Conservation (phyloP, 139 green algal genomes). For the Haematococcus sp. region DNA sequence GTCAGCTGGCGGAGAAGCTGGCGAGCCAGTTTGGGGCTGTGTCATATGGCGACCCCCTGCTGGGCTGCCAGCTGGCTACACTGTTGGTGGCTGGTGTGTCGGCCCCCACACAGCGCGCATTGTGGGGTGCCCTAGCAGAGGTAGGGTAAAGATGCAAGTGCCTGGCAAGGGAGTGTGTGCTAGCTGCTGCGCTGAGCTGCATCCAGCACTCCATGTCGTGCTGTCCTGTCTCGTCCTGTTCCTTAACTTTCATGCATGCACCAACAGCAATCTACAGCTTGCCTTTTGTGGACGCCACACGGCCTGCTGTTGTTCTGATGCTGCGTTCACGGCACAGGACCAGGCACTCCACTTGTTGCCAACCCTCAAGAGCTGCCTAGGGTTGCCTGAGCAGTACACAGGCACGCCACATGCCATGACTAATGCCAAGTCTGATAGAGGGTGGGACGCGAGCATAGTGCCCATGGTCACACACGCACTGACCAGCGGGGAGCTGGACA, state of each 20-base stretch:
- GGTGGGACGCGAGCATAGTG: constrained; percentile 23
- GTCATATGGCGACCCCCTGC: constrained; percentile 58
- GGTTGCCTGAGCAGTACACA: constrained; percentile 16
- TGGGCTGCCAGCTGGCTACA: constrained; percentile 37
- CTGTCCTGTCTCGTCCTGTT: too few species aligned
- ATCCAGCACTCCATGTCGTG: too few species aligned
- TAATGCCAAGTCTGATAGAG: background rate
- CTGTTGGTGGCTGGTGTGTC: constrained; percentile 30
- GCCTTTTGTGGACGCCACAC: too few species aligned
- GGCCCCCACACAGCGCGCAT: constrained; percentile 38
- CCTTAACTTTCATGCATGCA: too few species aligned
- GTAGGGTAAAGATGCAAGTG: too few species aligned
- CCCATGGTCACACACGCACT: constrained; percentile 19
- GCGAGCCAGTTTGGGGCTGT: constrained; percentile 37
- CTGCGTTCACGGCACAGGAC: too few species aligned
- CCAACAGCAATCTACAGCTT: too few species aligned
- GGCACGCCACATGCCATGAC: background rate
- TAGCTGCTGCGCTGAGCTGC: background rate
- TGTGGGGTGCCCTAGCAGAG: constrained; percentile 24
- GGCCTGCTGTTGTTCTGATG: too few species aligned
- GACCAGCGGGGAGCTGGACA: constrained; percentile 24
- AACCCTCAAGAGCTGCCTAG: constrained; percentile 32
- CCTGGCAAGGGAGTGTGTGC: too few species aligned
- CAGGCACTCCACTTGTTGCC: constrained; percentile 58
- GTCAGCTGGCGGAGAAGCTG: constrained; percentile 37